Conservation (phyloP, 2,329 filamentous ascomycete species). For the Colletotrichum melonis region DNA sequence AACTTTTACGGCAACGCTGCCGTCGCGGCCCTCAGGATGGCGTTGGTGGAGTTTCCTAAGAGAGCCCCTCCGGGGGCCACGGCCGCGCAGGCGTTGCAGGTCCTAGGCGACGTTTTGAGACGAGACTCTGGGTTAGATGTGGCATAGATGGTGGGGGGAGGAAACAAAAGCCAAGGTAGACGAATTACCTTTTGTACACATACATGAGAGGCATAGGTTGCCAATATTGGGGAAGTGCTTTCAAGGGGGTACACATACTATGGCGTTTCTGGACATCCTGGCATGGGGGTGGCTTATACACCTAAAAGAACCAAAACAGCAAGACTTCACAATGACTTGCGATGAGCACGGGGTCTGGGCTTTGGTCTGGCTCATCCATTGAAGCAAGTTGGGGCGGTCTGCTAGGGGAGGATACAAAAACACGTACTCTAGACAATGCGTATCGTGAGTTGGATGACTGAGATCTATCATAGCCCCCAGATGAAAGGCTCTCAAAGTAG, state of each 20-base stretch:
- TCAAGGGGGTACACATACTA: neutral
- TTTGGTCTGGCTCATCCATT: neutral
- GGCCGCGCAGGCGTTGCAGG: slow-evolving; percentile 63
- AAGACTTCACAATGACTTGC: neutral
- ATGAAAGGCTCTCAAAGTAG: neutral
- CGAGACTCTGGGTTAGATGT: slow-evolving; percentile 62
- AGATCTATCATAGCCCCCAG: slow-evolving; percentile 1
- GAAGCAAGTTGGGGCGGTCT: neutral
- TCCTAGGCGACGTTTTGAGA: slow-evolving; percentile 65
- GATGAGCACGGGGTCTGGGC: neutral
- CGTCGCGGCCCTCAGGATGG: slow-evolving; percentile 75
- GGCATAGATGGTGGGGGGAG: slow-evolving; percentile 38
- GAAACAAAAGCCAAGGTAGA: neutral
- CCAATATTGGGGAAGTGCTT: neutral
- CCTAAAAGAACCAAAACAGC: neutral
- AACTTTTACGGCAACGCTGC: slow-evolving; percentile 84
- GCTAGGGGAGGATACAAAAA: neutral
- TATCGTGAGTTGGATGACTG: slow-evolving; percentile 22
- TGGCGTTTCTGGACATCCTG: slow-evolving; percentile 27
- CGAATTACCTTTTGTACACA: slow-evolving; percentile 32
- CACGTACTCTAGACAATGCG: slow-evolving; percentile 10
- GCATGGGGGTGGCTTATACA: neutral
- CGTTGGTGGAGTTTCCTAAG: slow-evolving; percentile 79
- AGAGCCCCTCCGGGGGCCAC: slow-evolving; percentile 59
- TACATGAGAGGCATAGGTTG: neutral